Evolutionary conservation across 352 stramenopile genomes (phyloP), one percentile per base, ranked within the genome.

Genomic region (Phytophthora capsici): DNA sequence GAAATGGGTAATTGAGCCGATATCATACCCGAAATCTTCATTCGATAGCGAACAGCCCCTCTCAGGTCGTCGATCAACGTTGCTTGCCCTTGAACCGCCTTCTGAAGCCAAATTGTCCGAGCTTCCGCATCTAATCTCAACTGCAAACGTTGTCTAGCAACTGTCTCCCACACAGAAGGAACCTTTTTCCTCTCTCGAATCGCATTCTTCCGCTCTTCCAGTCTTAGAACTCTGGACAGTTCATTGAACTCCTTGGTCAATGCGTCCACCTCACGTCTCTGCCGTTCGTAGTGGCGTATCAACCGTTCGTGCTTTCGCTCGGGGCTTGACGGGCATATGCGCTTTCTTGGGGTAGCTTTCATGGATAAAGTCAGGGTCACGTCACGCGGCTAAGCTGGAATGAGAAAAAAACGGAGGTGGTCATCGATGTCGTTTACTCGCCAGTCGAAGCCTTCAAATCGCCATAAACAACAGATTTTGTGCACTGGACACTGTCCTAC

Each of bases 211-310:
- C 22, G 10, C 41, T 25, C n/a, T 53, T 47, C 38, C 26, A 14
- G 43, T 36, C 32, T 17, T 17, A 63, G 32, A 36, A 41, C 6
- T 7, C 4, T 28, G 14, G 43, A 36, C 23, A 54, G 17, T 0
- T 10, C 9, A 19, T n/a, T n/a, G 3, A 62, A 20, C 30, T 62
- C 13, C 10, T 30, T 4, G 5, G n/a, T 38, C 19, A 62, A 9
- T 9, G 5, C 41, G 3, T 53, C 30, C 43, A 38, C 54, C 19
- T 62, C 41, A 8, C n/a, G 28, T 38, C 40, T 46, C 41, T 62
- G 54, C 10, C 43, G 54, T 25, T 62, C 17, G 22, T 47, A 52
- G 20, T 53, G 43, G 20, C 14, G 41, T 12, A 41, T 8, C 19
- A 26, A 34, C 20, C 32, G 41, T n/a, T 46, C 14, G 28, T 8